phyloP scores from a whole-genome alignment of 768 basidiomycete genomes.

The Tulasnella sp. region DNA sequence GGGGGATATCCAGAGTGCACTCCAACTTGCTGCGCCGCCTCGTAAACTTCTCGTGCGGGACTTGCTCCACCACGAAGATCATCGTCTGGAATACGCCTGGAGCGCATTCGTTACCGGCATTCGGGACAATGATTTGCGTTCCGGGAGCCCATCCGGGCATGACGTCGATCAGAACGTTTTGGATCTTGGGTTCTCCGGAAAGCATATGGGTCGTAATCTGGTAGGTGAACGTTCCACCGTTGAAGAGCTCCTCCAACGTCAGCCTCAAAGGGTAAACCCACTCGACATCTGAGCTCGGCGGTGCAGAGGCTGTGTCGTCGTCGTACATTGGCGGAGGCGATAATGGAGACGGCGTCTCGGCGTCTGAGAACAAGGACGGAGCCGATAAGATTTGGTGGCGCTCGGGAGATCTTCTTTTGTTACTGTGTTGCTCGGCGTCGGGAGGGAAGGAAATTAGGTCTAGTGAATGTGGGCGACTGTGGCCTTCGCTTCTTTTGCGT shows the following conservation, averaged over 20 bases:
- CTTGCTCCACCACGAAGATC: slow-evolving; percentile 60
- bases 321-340: background rate
- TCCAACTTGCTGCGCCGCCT: slow-evolving; percentile 54
- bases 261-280: slow-evolving; percentile 64
- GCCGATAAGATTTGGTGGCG: background rate
- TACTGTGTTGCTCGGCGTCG: background rate
- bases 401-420: background rate
- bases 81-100: slow-evolving; percentile 59
- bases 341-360: background rate
- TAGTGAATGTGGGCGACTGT: background rate
- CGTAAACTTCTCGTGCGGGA: slow-evolving; percentile 53
- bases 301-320: background rate
- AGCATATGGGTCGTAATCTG: slow-evolving; percentile 55
- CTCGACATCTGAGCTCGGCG: slow-evolving; percentile 36
- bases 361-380: background rate
- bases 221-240: slow-evolving; percentile 53
- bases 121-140: slow-evolving; percentile 55
- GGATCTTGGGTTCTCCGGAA: slow-evolving; percentile 41
- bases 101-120: slow-evolving; percentile 56
- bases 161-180: slow-evolving; percentile 54
- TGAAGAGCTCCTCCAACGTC: slow-evolving; percentile 58
- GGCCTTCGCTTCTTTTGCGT: background rate
- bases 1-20: slow-evolving; percentile 52
- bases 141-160: slow-evolving; percentile 59
- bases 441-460: background rate